Percentiles rank a stretch among this genome's conserved stretches.
These are phyloP conservation scores for Psilocybe azurescens DNA, from an alignment of 768 basidiomycete genomes.

Conservation along the genomic window DNA sequence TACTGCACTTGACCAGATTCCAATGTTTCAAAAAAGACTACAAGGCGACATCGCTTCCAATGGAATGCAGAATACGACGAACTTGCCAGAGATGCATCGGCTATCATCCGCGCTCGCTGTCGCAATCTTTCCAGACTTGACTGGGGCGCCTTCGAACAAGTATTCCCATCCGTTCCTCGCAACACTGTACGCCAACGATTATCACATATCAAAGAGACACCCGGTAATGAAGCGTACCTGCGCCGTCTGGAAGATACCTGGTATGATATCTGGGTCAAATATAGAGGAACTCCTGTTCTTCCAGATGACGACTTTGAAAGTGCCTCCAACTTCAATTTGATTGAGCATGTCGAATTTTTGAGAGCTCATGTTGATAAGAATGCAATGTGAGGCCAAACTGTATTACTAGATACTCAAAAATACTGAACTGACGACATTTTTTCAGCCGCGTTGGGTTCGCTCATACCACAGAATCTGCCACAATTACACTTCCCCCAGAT, in stretches of 20 bases:
- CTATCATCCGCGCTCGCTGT: conserved; percentile 82
- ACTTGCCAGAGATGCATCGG: conserved; percentile 82
- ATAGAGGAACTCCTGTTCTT: conserved; percentile 69
- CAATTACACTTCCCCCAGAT: conserved; percentile 43
- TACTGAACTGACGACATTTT: conserved; percentile 11
- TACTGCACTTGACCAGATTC: conserved; percentile 7
- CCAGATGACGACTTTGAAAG: conserved; percentile 75
- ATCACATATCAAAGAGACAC: conserved; percentile 59
- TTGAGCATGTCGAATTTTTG: conserved; percentile 81
- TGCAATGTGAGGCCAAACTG: conserved; percentile 65
- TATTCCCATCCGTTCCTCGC: conserved; percentile 78
- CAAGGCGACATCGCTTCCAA: conserved; percentile 70
- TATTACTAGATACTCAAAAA: conserved; percentile 9
- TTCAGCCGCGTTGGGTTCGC: conserved; percentile 70
- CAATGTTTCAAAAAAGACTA: conserved; percentile 48
- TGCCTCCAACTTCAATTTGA: conserved; percentile 77
- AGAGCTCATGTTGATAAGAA: conserved; percentile 85
- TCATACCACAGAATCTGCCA: conserved; percentile 42
- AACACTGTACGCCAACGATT: conserved; percentile 77
- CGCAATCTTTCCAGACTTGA: conserved; percentile 64
- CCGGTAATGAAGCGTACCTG: conserved; percentile 76
- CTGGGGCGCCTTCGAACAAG: conserved; percentile 74
- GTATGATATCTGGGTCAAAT: conserved; percentile 76
- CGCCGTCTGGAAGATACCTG: conserved; percentile 82
- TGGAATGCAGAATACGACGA: conserved; percentile 93